Evolutionary conservation across 352 stramenopile genomes (phyloP).

Genomic region (Aphanomyces euteiches): DNA sequence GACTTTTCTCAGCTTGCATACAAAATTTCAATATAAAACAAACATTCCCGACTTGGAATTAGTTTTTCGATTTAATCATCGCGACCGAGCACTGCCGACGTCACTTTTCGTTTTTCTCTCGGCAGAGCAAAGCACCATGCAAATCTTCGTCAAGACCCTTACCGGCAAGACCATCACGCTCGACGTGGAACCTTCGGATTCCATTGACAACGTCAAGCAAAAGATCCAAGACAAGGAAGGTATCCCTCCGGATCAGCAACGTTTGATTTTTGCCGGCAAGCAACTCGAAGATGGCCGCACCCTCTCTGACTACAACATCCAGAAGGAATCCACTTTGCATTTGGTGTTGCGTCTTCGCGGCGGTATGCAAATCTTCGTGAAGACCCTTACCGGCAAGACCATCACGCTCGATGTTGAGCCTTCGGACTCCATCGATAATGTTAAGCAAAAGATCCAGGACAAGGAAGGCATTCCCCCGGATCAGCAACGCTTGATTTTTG

Average conservation of each 20-base stretch:
- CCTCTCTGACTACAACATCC: slow-evolving; percentile 91
- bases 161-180: slow-evolving; percentile 90
- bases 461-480: slow-evolving; percentile 92
- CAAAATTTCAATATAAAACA: neutral
- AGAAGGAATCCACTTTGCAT: slow-evolving; percentile 93
- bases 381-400: slow-evolving; percentile 91
- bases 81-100: neutral
- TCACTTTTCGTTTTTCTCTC: slow-evolving; percentile 27
- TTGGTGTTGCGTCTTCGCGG: slow-evolving; percentile 84
- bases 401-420: slow-evolving; percentile 91
- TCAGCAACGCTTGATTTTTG: slow-evolving; percentile 95
- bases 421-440: slow-evolving; percentile 92
- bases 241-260: slow-evolving; percentile 93
- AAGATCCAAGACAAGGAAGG: slow-evolving; percentile 93
- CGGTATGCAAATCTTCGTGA: slow-evolving; percentile 89
- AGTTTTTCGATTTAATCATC: neutral
- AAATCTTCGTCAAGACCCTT: slow-evolving; percentile 92
- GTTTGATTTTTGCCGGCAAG: slow-evolving; percentile 95
- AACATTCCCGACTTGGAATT: neutral
- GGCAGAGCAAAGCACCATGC: slow-evolving; percentile 42
- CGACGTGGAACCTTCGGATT: slow-evolving; percentile 90
- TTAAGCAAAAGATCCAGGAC: slow-evolving; percentile 95
- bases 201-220: slow-evolving; percentile 95
- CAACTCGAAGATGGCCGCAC: slow-evolving; percentile 93
- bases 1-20: neutral